phyloP scores from a whole-genome alignment of 805 yeast genomes.

The Ogataea sp. region DNA sequence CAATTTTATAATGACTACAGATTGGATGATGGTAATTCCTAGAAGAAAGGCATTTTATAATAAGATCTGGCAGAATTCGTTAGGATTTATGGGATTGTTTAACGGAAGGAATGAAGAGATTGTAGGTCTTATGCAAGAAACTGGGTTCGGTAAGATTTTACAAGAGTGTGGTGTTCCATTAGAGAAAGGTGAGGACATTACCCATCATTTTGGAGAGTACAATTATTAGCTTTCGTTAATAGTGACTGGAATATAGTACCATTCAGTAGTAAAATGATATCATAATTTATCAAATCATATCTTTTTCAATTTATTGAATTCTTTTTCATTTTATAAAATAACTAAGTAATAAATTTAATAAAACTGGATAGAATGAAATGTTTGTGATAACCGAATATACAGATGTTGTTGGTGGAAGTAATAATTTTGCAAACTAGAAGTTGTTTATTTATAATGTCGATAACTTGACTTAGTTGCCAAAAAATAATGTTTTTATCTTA shows the following conservation, averaged over 20 bases:
- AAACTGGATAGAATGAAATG: background rate
- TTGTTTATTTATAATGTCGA: too few relatives aligned
- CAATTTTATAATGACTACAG: slow-evolving; percentile 72
- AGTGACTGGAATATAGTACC: too few relatives aligned
- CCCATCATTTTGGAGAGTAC: too few relatives aligned
- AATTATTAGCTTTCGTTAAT: too few relatives aligned
- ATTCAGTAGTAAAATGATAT: too few relatives aligned
- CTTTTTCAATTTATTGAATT: background rate
- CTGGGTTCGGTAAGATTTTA: slow-evolving; percentile 47
- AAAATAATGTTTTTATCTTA: too few relatives aligned
- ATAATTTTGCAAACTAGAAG: too few relatives aligned
- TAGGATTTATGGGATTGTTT: slow-evolving; percentile 74
- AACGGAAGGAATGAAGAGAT: slow-evolving; percentile 63
- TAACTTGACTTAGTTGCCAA: too few relatives aligned
- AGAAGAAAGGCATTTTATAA: slow-evolving; percentile 50
- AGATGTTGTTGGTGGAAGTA: too few relatives aligned
- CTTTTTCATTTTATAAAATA: too few relatives aligned
- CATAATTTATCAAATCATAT: too few relatives aligned
- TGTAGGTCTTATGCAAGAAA: slow-evolving; percentile 35
- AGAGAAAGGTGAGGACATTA: slow-evolving; percentile 37
- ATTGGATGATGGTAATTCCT: slow-evolving; percentile 86
- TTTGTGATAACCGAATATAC: background rate
- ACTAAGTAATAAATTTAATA: too few relatives aligned
- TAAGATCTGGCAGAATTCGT: slow-evolving; percentile 63
- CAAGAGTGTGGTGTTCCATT: slow-evolving; percentile 59